Percentiles rank a stretch among this genome's conserved stretches.
phyloP scores from a whole-genome alignment of 78 protist genomes.

The Creolimax fragrantissima region DNA sequence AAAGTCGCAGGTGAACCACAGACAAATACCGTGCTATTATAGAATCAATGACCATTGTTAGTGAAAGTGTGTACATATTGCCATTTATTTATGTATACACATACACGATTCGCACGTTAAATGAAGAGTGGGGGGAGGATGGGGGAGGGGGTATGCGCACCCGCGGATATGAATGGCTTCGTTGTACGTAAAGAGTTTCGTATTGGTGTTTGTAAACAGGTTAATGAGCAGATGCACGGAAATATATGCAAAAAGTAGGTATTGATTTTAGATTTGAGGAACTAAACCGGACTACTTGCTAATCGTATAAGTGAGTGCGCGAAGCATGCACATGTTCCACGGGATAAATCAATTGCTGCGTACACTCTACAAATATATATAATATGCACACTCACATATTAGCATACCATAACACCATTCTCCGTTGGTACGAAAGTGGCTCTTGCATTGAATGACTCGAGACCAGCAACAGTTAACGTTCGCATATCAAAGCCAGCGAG shows the following conservation, averaged over 20 bases:
- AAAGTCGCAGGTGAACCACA: background rate
- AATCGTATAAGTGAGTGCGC: no score
- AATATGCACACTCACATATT: no score
- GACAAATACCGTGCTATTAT: background rate
- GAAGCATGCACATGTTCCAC: no score
- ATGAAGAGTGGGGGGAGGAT: background rate
- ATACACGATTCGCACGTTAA: background rate
- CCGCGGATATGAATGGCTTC: background rate
- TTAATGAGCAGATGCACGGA: no score
- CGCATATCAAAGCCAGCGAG: background rate
- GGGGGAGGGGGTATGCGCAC: background rate
- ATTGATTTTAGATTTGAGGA: no score
- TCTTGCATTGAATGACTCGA: background rate
- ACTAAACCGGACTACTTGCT: no score
- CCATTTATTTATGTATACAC: background rate
- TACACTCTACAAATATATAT: no score
- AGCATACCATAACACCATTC: background rate
- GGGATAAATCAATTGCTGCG: no score
- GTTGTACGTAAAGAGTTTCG: no score
- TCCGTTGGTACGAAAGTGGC: background rate
- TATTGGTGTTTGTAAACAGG: no score
- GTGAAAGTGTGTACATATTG: background rate
- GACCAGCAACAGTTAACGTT: background rate
- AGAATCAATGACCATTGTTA: background rate
- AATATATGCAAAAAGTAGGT: no score